Percentiles rank a stretch among this genome's conserved stretches.
Evolutionary conservation across 192 early-diverging fungal species (phyloP).

Genomic region (Diversispora eburnea): DNA sequence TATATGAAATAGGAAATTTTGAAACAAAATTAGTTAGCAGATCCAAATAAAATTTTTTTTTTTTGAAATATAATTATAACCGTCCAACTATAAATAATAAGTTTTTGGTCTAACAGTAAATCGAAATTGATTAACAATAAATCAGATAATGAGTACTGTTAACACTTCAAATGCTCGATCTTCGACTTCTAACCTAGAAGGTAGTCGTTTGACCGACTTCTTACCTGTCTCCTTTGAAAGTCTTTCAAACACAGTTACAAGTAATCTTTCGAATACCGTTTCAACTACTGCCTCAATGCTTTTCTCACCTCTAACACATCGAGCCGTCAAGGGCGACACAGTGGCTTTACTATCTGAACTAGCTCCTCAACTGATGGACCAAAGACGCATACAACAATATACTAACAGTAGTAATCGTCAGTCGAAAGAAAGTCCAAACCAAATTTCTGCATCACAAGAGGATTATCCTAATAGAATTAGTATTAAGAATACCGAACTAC

Average conservation of each 20-base stretch:
- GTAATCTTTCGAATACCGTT: constrained; percentile 9
- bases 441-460: constrained; percentile 27
- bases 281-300: constrained; percentile 39
- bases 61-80: too few species aligned
- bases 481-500: constrained; percentile 30
- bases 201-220: not conserved
- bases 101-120: too few species aligned
- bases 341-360: constrained; percentile 42
- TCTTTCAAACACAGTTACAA: constrained; percentile 9
- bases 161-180: not conserved
- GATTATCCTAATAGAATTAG: constrained; percentile 26
- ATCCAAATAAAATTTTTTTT: too few species aligned
- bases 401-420: constrained; percentile 34
- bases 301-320: constrained; percentile 51
- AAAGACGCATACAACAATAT: constrained; percentile 49
- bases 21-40: too few species aligned
- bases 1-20: too few species aligned
- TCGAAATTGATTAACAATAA: too few species aligned
- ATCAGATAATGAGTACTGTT: not conserved
- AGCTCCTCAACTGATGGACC: constrained; percentile 42
- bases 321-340: constrained; percentile 51
- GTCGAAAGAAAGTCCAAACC: constrained; percentile 22
- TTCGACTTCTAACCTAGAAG: not conserved
- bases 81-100: too few species aligned
- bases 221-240: constrained; percentile 15